Conservation (phyloP, 1,284 basidiomycete genomes). For the Naganishia liquefaciens region DNA sequence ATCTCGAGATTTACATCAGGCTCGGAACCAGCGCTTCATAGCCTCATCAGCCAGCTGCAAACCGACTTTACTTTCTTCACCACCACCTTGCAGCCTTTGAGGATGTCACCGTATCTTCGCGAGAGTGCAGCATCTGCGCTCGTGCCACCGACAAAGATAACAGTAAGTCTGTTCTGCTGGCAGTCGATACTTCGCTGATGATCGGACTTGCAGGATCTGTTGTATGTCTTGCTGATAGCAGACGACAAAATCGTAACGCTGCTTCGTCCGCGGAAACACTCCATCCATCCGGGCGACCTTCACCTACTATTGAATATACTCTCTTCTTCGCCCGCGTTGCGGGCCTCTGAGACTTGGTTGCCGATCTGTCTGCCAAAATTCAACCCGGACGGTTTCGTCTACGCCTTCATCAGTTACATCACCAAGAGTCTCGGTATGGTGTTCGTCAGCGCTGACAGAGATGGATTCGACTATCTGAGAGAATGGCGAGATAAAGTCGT, state of each 20-base stretch:
- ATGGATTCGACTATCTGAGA: constrained; percentile 58
- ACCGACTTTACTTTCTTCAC: constrained; percentile 76
- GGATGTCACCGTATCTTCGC: constrained; percentile 67
- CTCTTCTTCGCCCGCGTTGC: constrained; percentile 66
- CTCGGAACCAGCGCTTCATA: constrained; percentile 75
- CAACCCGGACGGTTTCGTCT: constrained; percentile 85
- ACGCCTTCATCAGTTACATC: constrained; percentile 83
- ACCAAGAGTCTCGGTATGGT: constrained; percentile 54
- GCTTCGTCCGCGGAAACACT: constrained; percentile 85
- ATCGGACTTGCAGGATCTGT: constrained; percentile 65
- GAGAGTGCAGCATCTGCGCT: constrained; percentile 73
- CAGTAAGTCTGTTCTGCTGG: constrained; percentile 57
- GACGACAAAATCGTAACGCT: constrained; percentile 80
- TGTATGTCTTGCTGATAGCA: constrained; percentile 85
- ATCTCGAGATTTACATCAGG: constrained; percentile 56
- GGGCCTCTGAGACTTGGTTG: constrained; percentile 82
- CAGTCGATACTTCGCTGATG: background rate
- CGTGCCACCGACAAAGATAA: constrained; percentile 74
- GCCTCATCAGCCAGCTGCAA: constrained; percentile 69
- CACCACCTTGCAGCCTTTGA: constrained; percentile 77
- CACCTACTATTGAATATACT: constrained; percentile 80
- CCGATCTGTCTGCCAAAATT: constrained; percentile 95
- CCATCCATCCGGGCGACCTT: constrained; percentile 92
- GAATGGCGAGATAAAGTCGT: constrained; percentile 69
- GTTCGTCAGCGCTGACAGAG: constrained; percentile 55